These are phyloP conservation scores for Dictyostelium brefeldianum DNA, from an alignment of 78 protist genomes.

Conservation along the genomic window DNA sequence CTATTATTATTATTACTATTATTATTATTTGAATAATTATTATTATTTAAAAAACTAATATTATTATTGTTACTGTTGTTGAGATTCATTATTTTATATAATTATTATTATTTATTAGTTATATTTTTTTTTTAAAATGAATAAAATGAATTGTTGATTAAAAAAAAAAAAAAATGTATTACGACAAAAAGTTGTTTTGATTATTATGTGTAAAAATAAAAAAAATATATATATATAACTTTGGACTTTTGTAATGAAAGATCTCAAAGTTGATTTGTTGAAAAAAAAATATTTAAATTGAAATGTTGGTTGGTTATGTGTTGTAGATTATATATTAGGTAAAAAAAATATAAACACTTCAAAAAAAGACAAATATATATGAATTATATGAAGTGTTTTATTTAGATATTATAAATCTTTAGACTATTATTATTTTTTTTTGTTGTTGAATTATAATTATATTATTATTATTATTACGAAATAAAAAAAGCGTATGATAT, in stretches of 20 bases:
- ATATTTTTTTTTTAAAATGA: not conserved
- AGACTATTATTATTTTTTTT: too few relatives aligned
- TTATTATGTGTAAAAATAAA: not conserved
- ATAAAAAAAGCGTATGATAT: too few relatives aligned
- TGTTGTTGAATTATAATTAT: too few relatives aligned
- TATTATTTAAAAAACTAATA: not conserved
- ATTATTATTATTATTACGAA: too few relatives aligned
- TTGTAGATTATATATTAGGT: too few relatives aligned
- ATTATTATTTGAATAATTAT: not conserved
- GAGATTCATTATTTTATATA: not conserved
- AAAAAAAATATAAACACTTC: too few relatives aligned
- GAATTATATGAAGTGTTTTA: too few relatives aligned
- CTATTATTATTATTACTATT: conserved; percentile 2
- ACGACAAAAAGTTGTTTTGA: not conserved
- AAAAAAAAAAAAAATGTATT: not conserved
- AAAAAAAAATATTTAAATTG: not conserved
- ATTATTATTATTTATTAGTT: not conserved
- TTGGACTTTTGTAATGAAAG: conserved; percentile 31
- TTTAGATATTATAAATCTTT: too few relatives aligned
- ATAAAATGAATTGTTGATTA: not conserved
- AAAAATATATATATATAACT: not conserved
- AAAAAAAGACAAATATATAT: too few relatives aligned
- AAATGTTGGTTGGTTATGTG: too few relatives aligned
- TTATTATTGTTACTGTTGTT: not conserved
- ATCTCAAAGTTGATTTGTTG: not conserved